These are phyloP conservation scores for Cladophialophora psammophila DNA, from an alignment of 2,329 filamentous ascomycete species.

Conservation along the genomic window DNA sequence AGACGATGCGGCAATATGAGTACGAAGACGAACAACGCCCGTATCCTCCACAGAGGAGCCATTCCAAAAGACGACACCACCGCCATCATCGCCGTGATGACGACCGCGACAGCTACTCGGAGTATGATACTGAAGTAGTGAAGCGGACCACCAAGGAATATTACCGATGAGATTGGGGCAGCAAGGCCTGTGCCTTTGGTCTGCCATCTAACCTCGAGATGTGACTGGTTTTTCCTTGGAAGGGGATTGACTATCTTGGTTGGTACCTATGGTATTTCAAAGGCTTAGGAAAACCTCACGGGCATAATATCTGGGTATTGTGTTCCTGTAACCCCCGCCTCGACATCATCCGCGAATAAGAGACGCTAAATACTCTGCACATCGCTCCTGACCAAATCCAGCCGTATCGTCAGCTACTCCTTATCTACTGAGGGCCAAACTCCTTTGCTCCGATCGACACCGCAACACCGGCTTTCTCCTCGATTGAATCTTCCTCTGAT, in stretches of 20 bases:
- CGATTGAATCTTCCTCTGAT: conserved; percentile 27
- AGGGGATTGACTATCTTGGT: background rate
- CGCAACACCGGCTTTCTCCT: conserved; percentile 30
- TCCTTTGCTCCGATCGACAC: conserved; percentile 29
- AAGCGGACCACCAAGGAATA: conserved; percentile 29
- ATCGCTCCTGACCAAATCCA: background rate
- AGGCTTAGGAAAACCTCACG: background rate
- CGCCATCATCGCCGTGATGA: conserved; percentile 30
- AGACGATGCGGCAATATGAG: conserved; percentile 35
- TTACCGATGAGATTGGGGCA: conserved; percentile 19
- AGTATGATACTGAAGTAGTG: conserved; percentile 23
- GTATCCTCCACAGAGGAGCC: conserved; percentile 28
- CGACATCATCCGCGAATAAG: background rate
- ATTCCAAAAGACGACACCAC: conserved; percentile 22
- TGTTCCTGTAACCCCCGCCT: background rate
- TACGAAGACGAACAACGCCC: conserved; percentile 31
- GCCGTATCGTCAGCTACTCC: background rate
- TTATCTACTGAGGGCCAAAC: conserved; percentile 6
- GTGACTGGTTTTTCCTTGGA: background rate
- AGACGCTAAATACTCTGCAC: background rate
- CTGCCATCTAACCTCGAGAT: background rate
- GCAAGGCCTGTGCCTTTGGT: background rate
- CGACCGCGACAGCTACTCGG: conserved; percentile 29
- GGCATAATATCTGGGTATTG: conserved; percentile 16
- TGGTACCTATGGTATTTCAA: background rate